Base-by-base conservation (phyloP, 75 land plant species). In the Selaginella tamariscina region DNA sequence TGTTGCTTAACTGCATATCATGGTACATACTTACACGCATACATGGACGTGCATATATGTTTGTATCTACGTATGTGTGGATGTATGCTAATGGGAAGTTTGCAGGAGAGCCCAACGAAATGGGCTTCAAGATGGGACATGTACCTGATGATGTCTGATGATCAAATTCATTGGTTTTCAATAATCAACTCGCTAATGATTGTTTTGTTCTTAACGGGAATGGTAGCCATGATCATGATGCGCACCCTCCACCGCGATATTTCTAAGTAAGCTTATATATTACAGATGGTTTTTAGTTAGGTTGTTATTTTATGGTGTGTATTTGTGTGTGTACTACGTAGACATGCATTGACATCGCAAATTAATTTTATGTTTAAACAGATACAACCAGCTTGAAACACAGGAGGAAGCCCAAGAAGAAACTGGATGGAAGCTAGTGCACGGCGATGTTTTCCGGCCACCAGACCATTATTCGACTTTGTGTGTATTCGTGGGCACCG, bases 221-320 rank as follows among this genome's bases (percentile, higher is more conserved):
- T 74, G 76, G 76, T 74, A 62, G 76, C 76, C 9, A 69, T 74
- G 76, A 74, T 74, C 44, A 74, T 74, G 76, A 69, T 74, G 76
- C 57, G 76, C 23, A 74, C 76, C 1, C 76, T 74, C 1, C 59
- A 74, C 29, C 76, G 72, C 2, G 76, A 74, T 60, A 74, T 74
- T 21, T 56, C 76, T 0, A 70, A 69, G 23, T n/a, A n/a, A n/a
- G n/a, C n/a, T n/a, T n/a, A n/a, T n/a, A n/a, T n/a, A n/a, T n/a
- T n/a, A n/a, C n/a, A n/a, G n/a, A n/a, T n/a, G n/a, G n/a, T n/a
- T n/a, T n/a, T n/a, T n/a, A n/a, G n/a, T n/a, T n/a, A n/a, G n/a
- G n/a, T n/a, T n/a, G n/a, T n/a, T n/a, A n/a, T n/a, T n/a, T n/a
- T n/a, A n/a, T n/a, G n/a, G n/a, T n/a, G n/a, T n/a, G n/a, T n/a